These are phyloP conservation scores for Vigna reflexopilosa DNA, from an alignment of 306 rosid species.

Conservation along the genomic window DNA sequence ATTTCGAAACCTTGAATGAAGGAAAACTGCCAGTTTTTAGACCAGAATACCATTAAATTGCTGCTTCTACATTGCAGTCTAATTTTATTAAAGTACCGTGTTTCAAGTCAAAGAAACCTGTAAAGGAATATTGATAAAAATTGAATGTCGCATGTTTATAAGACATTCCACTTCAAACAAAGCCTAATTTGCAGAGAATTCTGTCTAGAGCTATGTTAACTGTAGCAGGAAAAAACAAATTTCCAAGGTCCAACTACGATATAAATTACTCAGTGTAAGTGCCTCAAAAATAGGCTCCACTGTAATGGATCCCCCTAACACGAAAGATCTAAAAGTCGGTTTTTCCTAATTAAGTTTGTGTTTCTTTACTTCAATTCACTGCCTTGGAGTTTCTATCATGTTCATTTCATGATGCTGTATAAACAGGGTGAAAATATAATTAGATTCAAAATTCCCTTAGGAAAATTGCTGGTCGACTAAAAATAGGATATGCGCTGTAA, in stretches of 20 bases:
- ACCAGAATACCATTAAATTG: background rate
- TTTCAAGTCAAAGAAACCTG: slow-evolving; percentile 15
- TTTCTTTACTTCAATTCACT: background rate
- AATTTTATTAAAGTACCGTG: background rate
- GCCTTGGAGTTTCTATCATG: slow-evolving; percentile 3
- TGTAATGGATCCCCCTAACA: background rate
- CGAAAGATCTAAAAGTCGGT: background rate
- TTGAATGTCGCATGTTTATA: background rate
- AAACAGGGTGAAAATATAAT: background rate
- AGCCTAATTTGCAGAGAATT: slow-evolving; percentile 8
- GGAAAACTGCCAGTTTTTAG: slow-evolving; percentile 18
- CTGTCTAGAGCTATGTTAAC: background rate
- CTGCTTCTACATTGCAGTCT: background rate
- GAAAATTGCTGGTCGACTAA: background rate
- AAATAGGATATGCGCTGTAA: background rate
- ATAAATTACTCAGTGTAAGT: background rate
- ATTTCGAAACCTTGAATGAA: slow-evolving; percentile 13
- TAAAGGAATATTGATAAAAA: slow-evolving; percentile 5
- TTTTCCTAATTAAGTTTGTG: background rate
- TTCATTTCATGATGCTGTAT: background rate
- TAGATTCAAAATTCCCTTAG: background rate
- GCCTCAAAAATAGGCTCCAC: background rate
- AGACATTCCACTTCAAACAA: slow-evolving; percentile 11
- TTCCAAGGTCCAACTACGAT: background rate
- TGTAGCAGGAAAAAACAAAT: slow-evolving; percentile 14